Conservation (phyloP, 2,329 filamentous ascomycete species). For the Botrytis hyacinthi region DNA sequence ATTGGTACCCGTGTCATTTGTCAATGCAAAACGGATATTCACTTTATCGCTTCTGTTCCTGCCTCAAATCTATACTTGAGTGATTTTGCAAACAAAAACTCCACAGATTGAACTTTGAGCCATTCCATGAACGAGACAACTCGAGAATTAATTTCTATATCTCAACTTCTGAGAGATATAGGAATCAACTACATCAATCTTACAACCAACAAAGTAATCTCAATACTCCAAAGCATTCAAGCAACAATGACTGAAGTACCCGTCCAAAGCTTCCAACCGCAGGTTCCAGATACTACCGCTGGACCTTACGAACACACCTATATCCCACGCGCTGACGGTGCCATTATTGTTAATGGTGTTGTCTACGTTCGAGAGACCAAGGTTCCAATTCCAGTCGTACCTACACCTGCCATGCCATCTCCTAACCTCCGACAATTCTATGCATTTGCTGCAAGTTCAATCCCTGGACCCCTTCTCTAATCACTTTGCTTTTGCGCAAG, state of each 20-base stretch:
- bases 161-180: neutral
- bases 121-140: neutral
- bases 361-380: constrained; percentile 25
- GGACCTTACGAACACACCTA: constrained; percentile 57
- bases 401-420: constrained; percentile 12
- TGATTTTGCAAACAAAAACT: neutral
- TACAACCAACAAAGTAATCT: neutral
- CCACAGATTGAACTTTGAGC: neutral
- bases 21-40: neutral
- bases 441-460: constrained; percentile 5
- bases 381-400: neutral
- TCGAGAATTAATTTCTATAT: neutral
- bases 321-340: constrained; percentile 45
- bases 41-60: neutral
- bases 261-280: constrained; percentile 57
- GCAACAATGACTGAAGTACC: constrained; percentile 39
- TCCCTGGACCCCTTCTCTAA: neutral
- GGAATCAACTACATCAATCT: neutral
- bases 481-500: neutral
- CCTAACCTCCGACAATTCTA: neutral
- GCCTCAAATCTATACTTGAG: neutral
- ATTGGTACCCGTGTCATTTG: neutral
- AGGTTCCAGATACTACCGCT: constrained; percentile 55
- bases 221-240: constrained; percentile 30
- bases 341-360: constrained; percentile 29